These are phyloP conservation scores for Circinella minor DNA, from an alignment of 371 early-diverging fungal species.

Conservation along the genomic window DNA sequence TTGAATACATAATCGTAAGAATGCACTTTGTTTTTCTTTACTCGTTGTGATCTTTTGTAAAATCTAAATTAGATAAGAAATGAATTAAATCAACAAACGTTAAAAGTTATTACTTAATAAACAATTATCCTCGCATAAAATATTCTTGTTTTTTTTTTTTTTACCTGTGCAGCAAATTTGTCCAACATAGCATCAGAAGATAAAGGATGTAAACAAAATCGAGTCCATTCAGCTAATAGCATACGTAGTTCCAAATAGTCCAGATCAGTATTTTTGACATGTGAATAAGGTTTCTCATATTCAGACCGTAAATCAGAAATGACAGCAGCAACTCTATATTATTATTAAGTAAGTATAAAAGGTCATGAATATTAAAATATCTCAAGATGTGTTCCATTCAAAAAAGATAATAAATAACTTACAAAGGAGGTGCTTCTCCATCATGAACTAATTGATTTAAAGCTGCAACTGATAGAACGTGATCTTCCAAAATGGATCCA, in stretches of 20 bases:
- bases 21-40: conserved; percentile 73
- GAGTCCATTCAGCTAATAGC: conserved; percentile 87
- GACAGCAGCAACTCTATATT: conserved; percentile 25
- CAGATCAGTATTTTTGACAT: conserved; percentile 37
- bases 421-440: conserved; percentile 65
- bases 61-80: not conserved
- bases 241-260: conserved; percentile 70
- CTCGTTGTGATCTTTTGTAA: conserved; percentile 42
- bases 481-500: conserved; percentile 68
- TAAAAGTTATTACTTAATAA: too few relatives aligned
- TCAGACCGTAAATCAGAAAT: conserved; percentile 26
- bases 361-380: too few relatives aligned
- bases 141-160: not conserved
- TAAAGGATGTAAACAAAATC: conserved; percentile 81
- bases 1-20: conserved; percentile 88
- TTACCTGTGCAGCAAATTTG: not conserved
- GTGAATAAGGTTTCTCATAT: conserved; percentile 35
- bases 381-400: too few relatives aligned
- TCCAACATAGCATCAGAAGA: conserved; percentile 19
- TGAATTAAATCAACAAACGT: too few relatives aligned
- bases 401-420: not conserved
- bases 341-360: too few relatives aligned
- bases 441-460: conserved; percentile 62
- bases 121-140: too few relatives aligned
- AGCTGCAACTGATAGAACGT: conserved; percentile 73